A percentile compares a stretch with the other conserved stretches of the same genome.
phyloP scores from a whole-genome alignment of 2,329 filamentous ascomycete species.

The Grosmannia serpens region DNA sequence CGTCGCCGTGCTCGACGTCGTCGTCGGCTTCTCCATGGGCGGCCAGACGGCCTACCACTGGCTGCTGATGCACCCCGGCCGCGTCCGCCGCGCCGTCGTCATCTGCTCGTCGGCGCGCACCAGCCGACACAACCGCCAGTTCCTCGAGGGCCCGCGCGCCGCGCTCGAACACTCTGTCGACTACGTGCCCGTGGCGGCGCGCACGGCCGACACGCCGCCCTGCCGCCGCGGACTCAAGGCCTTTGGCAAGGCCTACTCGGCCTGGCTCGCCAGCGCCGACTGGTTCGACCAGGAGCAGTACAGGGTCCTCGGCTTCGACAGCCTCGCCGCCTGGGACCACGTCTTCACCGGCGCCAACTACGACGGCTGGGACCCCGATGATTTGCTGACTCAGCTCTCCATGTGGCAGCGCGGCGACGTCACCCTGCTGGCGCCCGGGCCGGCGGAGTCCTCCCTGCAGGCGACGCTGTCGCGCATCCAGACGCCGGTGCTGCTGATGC shows the following conservation, averaged over 20 bases:
- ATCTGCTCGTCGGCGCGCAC: conserved; percentile 40
- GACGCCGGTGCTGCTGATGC: conserved; percentile 60
- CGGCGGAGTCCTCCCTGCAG: conserved; percentile 54
- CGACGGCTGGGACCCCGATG: conserved; percentile 14
- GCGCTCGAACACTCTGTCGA: conserved; percentile 31
- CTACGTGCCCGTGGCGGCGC: conserved; percentile 28
- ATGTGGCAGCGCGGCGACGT: conserved; percentile 70
- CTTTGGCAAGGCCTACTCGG: conserved; percentile 64
- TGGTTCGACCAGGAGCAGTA: conserved; percentile 67
- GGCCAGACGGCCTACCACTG: conserved; percentile 42
- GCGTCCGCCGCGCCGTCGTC: conserved; percentile 31
- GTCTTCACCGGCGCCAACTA: conserved; percentile 71
- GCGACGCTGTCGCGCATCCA: conserved; percentile 58
- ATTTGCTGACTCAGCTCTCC: conserved; percentile 36
- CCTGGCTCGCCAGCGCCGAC: conserved; percentile 69
- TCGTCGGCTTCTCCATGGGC: conserved; percentile 47
- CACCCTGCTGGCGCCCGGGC: conserved; percentile 23
- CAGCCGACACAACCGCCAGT: conserved; percentile 39
- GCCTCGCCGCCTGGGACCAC: conserved; percentile 62
- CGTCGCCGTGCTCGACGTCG: conserved; percentile 29
- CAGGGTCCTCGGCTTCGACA: conserved; percentile 52
- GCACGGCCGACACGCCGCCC: conserved; percentile 24
- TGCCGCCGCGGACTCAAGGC: conserved; percentile 46
- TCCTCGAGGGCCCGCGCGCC: conserved; percentile 40
- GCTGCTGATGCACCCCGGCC: conserved; percentile 35